Conservation (phyloP, 805 yeast species). For the Saturnispora kantuleensis region DNA sequence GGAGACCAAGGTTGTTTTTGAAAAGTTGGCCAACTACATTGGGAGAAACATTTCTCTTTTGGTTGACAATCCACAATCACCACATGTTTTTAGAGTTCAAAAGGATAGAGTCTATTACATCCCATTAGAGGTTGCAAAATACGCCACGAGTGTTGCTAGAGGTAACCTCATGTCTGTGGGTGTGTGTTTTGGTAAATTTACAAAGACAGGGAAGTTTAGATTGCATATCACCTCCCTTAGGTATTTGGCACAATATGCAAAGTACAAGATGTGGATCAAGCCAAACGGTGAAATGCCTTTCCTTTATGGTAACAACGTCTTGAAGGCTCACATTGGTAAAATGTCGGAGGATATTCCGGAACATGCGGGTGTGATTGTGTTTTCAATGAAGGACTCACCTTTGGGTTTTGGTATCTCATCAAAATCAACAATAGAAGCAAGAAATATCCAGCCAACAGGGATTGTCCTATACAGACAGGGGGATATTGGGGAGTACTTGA, state of each 20-base stretch:
- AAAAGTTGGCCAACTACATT: constrained; percentile 89
- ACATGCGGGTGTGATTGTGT: constrained; percentile 90
- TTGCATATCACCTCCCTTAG: constrained; percentile 88
- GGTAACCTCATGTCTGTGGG: constrained; percentile 88
- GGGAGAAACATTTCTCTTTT: constrained; percentile 90
- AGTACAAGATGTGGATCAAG: constrained; percentile 93
- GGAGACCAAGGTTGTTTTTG: constrained; percentile 92
- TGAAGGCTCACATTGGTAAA: constrained; percentile 93
- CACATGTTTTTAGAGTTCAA: constrained; percentile 91
- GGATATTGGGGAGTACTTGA: constrained; percentile 93
- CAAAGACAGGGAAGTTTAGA: constrained; percentile 94
- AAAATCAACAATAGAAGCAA: constrained; percentile 79
- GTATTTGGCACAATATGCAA: constrained; percentile 76
- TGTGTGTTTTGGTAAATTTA: constrained; percentile 89
- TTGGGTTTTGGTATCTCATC: constrained; percentile 94
- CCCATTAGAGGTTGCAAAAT: constrained; percentile 66
- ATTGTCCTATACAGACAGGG: constrained; percentile 95
- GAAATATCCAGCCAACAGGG: constrained; percentile 83
- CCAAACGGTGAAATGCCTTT: constrained; percentile 98
- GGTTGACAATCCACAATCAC: constrained; percentile 76
- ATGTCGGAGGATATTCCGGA: constrained; percentile 97
- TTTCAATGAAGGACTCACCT: constrained; percentile 86
- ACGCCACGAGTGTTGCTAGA: constrained; percentile 87
- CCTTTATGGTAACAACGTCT: constrained; percentile 89
- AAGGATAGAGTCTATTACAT: constrained; percentile 96